These are phyloP conservation scores for Delonix regia DNA, from an alignment of 306 rosid genomes.

Conservation along the genomic window DNA sequence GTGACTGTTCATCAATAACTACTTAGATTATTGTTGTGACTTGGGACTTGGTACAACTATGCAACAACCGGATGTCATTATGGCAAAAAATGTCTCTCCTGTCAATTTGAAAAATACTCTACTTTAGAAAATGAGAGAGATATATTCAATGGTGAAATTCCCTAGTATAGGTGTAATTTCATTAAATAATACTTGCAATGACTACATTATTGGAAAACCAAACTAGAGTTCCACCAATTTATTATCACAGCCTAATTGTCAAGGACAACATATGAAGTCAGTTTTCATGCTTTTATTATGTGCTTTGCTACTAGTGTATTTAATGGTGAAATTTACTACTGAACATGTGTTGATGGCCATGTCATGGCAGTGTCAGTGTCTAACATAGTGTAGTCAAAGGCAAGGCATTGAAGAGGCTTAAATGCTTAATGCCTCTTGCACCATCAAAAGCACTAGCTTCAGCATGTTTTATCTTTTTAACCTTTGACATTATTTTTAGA, in stretches of 20 bases:
- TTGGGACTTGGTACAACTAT: constrained; percentile 3
- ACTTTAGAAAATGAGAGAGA: background rate
- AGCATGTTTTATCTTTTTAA: too few relatives aligned
- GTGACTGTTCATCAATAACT: background rate
- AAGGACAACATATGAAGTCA: background rate
- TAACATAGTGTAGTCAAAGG: too few relatives aligned
- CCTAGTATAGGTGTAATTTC: background rate
- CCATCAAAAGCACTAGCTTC: too few relatives aligned
- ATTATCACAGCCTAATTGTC: background rate
- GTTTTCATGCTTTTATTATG: background rate
- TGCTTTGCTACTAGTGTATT: background rate
- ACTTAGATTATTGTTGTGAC: background rate
- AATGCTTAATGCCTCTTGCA: too few relatives aligned
- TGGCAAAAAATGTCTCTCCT: background rate
- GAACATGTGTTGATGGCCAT: too few relatives aligned
- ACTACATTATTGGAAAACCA: background rate
- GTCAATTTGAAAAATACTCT: constrained; percentile 19
- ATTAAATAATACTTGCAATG: background rate
- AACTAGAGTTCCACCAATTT: background rate
- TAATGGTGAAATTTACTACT: background rate
- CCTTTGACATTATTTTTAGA: too few relatives aligned
- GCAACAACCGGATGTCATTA: background rate
- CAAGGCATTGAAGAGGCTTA: too few relatives aligned
- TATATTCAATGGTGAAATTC: background rate
- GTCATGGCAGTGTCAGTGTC: too few relatives aligned